phyloP scores from a whole-genome alignment of 768 basidiomycete genomes.

The Galerina marginata region DNA sequence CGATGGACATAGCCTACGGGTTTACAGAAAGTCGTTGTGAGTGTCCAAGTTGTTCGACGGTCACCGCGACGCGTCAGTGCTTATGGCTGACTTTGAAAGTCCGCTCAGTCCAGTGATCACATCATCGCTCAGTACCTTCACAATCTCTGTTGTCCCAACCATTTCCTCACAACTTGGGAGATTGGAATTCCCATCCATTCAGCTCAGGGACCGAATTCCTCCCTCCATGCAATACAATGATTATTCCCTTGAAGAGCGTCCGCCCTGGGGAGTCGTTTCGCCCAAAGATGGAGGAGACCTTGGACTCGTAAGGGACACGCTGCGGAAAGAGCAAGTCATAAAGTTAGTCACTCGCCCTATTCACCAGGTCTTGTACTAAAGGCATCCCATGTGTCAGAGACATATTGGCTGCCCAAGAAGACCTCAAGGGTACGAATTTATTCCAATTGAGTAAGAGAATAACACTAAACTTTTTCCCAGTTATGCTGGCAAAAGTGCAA shows the following conservation, averaged over 20 bases:
- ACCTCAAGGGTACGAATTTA: slow-evolving; percentile 65
- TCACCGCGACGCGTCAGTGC: slow-evolving; percentile 52
- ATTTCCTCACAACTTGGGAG: neutral
- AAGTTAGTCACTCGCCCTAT: slow-evolving; percentile 53
- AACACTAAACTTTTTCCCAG: slow-evolving; percentile 38
- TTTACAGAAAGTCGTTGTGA: neutral
- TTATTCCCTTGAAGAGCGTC: slow-evolving; percentile 38
- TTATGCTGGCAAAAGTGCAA: slow-evolving; percentile 69
- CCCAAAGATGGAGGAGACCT: slow-evolving; percentile 56
- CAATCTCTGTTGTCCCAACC: too few species aligned
- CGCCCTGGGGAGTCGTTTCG: slow-evolving; percentile 57
- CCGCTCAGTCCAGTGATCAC: slow-evolving; percentile 28
- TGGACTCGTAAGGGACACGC: slow-evolving; percentile 65
- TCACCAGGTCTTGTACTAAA: neutral
- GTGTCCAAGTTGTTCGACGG: neutral
- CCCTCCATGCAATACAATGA: slow-evolving; percentile 11
- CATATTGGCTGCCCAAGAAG: slow-evolving; percentile 75
- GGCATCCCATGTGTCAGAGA: slow-evolving; percentile 52
- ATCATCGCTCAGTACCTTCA: neutral
- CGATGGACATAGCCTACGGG: slow-evolving; percentile 18
- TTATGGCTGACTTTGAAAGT: slow-evolving; percentile 33
- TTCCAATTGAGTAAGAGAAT: neutral
- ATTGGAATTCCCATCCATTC: neutral
- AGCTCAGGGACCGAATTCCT: neutral
- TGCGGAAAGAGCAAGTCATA: slow-evolving; percentile 77